Evolutionary conservation across 2,329 filamentous ascomycete genomes (phyloP).

Genomic region (Pyrenochaeta sp.): DNA sequence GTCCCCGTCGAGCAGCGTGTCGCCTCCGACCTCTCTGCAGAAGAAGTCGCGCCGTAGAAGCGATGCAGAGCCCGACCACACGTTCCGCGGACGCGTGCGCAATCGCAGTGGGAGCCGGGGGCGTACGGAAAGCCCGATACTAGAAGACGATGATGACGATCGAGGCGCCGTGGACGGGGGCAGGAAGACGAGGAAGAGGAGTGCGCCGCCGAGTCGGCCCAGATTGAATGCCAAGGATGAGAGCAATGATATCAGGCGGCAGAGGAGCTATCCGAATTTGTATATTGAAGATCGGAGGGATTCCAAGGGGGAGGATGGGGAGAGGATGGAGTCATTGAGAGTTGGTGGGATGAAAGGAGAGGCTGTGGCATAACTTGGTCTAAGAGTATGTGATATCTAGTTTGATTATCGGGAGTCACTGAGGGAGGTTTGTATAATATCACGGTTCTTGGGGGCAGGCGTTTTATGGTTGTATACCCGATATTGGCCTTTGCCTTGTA

Average conservation of each 20-base stretch:
- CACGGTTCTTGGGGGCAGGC: neutral
- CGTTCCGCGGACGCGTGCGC: slow-evolving; percentile 39
- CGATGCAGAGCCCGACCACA: slow-evolving; percentile 46
- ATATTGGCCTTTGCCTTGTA: neutral
- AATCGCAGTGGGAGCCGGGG: slow-evolving; percentile 31
- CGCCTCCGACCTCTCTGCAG: slow-evolving; percentile 25
- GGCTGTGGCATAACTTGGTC: neutral
- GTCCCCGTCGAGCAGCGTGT: slow-evolving; percentile 31
- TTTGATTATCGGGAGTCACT: neutral
- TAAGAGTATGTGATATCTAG: neutral
- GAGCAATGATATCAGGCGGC: slow-evolving; percentile 37
- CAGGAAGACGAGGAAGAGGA: slow-evolving; percentile 40
- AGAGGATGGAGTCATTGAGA: neutral
- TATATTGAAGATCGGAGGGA: slow-evolving; percentile 30
- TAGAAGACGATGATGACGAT: slow-evolving; percentile 31
- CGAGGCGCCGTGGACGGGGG: slow-evolving; percentile 33
- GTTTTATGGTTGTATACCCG: slow-evolving; percentile 3
- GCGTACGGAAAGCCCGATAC: slow-evolving; percentile 29
- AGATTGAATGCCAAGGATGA: slow-evolving; percentile 29
- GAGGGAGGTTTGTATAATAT: neutral
- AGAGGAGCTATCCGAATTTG: slow-evolving; percentile 48
- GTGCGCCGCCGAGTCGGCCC: slow-evolving; percentile 42
- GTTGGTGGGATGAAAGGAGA: neutral
- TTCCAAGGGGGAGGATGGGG: slow-evolving; percentile 16
- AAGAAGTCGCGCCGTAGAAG: slow-evolving; percentile 41